Evolutionary conservation across 495 filamentous ascomycete genomes (phyloP).

Genomic region (Hypoxylon fuscum): DNA sequence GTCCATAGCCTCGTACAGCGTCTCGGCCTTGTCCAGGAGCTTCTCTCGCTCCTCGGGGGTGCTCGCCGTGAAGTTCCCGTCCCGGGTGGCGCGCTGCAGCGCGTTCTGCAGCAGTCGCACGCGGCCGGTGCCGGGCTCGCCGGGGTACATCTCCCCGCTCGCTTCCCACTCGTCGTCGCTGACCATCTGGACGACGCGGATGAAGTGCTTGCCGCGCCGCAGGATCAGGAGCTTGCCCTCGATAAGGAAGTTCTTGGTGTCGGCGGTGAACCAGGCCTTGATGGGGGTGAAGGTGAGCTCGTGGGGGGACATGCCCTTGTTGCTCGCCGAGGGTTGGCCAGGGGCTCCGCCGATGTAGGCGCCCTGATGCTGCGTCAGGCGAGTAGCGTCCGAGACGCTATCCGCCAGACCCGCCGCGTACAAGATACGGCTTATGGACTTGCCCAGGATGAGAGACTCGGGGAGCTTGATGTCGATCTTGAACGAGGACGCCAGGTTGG

Average conservation of each 20-base stretch:
- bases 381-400: slow-evolving; percentile 72
- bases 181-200: slow-evolving; percentile 76
- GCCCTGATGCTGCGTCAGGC: slow-evolving; percentile 65
- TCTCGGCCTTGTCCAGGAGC: slow-evolving; percentile 12
- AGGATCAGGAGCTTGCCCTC: slow-evolving; percentile 72
- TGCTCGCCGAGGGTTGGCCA: slow-evolving; percentile 45
- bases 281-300: slow-evolving; percentile 69
- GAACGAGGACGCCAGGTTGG: slow-evolving; percentile 36
- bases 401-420: slow-evolving; percentile 72
- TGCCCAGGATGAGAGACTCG: slow-evolving; percentile 66
- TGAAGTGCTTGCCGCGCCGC: slow-evolving; percentile 81
- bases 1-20: slow-evolving; percentile 49
- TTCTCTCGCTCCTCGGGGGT: slow-evolving; percentile 19
- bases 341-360: slow-evolving; percentile 72
- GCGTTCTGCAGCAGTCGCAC: slow-evolving; percentile 44
- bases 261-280: slow-evolving; percentile 63
- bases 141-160: slow-evolving; percentile 55
- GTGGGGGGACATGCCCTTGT: slow-evolving; percentile 63
- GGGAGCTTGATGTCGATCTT: slow-evolving; percentile 70
- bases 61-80: background rate
- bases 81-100: slow-evolving; percentile 27
- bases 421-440: slow-evolving; percentile 70
- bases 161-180: slow-evolving; percentile 71
- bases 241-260: slow-evolving; percentile 69
- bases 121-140: slow-evolving; percentile 50